Evolutionary conservation across 1,139 yeast genomes (phyloP), one percentile per base, ranked within the genome.

Genomic region (Tardiomyces blankii): DNA sequence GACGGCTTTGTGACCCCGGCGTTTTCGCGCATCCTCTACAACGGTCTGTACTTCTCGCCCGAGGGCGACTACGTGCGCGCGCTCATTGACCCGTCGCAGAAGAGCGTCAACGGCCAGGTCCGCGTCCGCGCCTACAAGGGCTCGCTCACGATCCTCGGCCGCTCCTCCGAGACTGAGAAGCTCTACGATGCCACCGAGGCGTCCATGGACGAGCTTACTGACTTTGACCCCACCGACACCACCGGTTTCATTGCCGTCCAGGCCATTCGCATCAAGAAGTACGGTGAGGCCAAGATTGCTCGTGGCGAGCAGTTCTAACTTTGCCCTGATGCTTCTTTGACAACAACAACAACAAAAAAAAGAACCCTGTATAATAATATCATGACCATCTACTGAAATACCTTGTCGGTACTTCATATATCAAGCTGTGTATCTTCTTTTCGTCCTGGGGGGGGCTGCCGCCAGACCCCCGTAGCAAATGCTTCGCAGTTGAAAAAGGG

Each of bases 131-230:
- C 85, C 55, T 91, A 91, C 81, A 91, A 91, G 78, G 98, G 98
- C 57, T 72, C 79, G 50, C 70, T 88, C 58, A 70, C 74, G 47
- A 78, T 91, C 54, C 77, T 89, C 64, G 98, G 98, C 64, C 87
- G 98, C 77, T 88, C 82, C 52, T 87, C 96, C 25, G 82, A 82
- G 53, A 87, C 97, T 51, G 97, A 89, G 72, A 89, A 88, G 73
- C 78, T 91, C 60, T 91, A 91, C 68, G 97, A 91, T 67, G 96
- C 95, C 55, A 87, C 96, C 51, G 96, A 89, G 68, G 88, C 97
- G 21, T 89, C 97, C 18, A 91, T 91, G 98, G 98, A 91, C 69
- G 97, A 91, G 72, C 80, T 91, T 63, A 89, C 97, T 49, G 98
- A 96, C 49, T 91, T 91, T 76, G 82, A 87, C 60, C 98, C 98